These are phyloP conservation scores for Amanita exitialis DNA, from an alignment of 768 basidiomycete genomes.

Conservation along the genomic window DNA sequence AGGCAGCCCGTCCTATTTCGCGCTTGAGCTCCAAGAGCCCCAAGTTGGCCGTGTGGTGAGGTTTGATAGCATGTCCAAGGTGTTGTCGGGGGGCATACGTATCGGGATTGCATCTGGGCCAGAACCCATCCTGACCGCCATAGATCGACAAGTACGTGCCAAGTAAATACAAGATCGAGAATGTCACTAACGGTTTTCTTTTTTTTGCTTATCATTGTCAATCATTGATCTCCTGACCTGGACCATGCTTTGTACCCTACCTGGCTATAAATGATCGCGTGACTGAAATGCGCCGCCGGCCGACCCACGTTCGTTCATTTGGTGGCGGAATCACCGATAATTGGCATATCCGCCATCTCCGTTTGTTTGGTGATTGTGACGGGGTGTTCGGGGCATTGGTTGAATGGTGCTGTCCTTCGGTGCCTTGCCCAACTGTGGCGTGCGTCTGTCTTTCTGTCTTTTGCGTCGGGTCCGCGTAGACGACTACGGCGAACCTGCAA, in stretches of 20 bases:
- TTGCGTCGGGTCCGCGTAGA: conserved; percentile 28
- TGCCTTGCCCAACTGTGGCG: neutral
- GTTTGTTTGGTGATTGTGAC: neutral
- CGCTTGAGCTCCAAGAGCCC: conserved; percentile 57
- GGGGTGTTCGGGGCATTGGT: conserved; percentile 1
- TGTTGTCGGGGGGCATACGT: conserved; percentile 67
- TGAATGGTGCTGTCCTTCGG: neutral
- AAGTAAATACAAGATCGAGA: too few species aligned
- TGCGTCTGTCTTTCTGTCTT: neutral
- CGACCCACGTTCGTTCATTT: neutral
- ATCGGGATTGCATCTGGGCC: conserved; percentile 81
- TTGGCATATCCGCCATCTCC: neutral
- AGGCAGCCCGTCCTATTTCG: conserved; percentile 72
- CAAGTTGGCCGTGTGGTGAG: conserved; percentile 74
- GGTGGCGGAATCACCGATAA: neutral
- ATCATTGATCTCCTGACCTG: neutral
- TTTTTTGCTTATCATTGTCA: conserved; percentile 1
- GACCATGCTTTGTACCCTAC: neutral
- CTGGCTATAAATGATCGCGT: neutral
- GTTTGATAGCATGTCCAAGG: conserved; percentile 86
- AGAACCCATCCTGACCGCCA: conserved; percentile 48
- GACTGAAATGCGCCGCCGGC: neutral
- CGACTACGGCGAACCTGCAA: conserved; percentile 59
- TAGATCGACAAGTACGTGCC: conserved; percentile 56
- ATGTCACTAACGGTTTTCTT: neutral